Evolutionary conservation across 441 rosid genomes (phyloP), one percentile per base, ranked within the genome.

Genomic region (Erodium texanum): DNA sequence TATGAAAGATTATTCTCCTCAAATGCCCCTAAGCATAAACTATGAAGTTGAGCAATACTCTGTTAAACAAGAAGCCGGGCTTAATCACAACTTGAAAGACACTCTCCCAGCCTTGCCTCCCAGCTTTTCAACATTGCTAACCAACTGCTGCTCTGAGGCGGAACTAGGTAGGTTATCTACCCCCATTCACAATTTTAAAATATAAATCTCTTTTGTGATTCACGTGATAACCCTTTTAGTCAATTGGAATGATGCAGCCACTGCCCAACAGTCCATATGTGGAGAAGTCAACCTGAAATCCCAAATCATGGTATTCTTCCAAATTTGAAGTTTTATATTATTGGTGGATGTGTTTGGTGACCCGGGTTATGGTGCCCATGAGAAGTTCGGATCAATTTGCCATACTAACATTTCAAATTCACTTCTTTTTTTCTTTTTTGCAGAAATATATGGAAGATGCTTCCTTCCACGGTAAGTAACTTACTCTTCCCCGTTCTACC

Each of bases 401-500:
- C 36, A 54, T 29, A 70, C 43, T 43, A 20, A 56, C 62, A 22
- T 20, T 56, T 56, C 62, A 9, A 3, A 74, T 70, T 56, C 69
- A 70, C 76, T 67, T 77, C 68, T 70, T 72, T 77, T 69, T 70
- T 72, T 27, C 3, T 27, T 27, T 3, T 32, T 32, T 70, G 79
- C 87, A 90, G 96, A 86, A 70, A 72, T 88, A 77, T 77, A 88
- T 90, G 93, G 92, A 84, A 72, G 96, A 90, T 82, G 80, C 93
- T 38, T 78, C 89, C 50, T 90, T 90, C 82, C 93, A 86, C 77
- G 98, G 96, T 90, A 74, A 77, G 56, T 62, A 41, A 65, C 75
- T 32, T 73, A 63, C 36, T 2, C 36, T 2, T 2, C 36, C 36
- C 36, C 7, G 3, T 32, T 7, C 36, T 1, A 32, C 36, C 48